Base-by-base conservation (phyloP, 225 moss, liverwort and hornwort genomes). In the Pseudoscleropodium purum region DNA sequence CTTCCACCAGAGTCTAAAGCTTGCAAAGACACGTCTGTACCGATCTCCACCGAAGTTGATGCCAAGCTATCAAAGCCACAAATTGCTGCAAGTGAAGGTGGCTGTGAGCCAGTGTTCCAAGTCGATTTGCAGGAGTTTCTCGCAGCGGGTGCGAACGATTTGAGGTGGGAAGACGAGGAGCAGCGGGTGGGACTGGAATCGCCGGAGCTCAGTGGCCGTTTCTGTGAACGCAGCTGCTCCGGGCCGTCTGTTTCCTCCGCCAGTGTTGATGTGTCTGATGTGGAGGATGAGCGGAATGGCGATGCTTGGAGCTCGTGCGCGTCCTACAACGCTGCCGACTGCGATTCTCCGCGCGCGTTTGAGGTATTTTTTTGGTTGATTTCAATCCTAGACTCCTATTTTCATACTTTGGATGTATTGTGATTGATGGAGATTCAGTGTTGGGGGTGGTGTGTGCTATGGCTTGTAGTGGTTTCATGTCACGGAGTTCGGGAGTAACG, bases 241-340 rank as follows among this genome's bases (percentile, higher is more conserved):
- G 88, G 90, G 33, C 90, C 87, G 69, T 91, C 92, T 27, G 62
- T 89, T 77, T 84, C 90, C 51, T 90, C 93, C 21, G 89, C 45
- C n/a, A 88, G 89, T 70, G 88, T 56, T 61, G 91, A 77, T 75
- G 70, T 60, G 10, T 91, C 91, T 20, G 91, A 92, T 83, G 79
- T 75, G 33, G 90, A 87, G n/a, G 91, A 90, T 34, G 93, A 89
- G 43, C 89, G 89, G 43, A 81, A 84, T 43, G 90, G 88, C 62
- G 93, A 94, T 77, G 86, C 89, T 4, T 93, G 91, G 89, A 93
- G 91, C 82, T 87, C 90, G 4, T 90, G 91, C 25, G 90, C 89
- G 81, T 88, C 87, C 13, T 93, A 86, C 81, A 84, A 90, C 67
- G 85, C 81, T 69, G 90, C 80, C 19, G 83, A 92, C 72, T 89